Base-by-base conservation (phyloP, 257 asterid genomes). In the Ilex aquifolium region DNA sequence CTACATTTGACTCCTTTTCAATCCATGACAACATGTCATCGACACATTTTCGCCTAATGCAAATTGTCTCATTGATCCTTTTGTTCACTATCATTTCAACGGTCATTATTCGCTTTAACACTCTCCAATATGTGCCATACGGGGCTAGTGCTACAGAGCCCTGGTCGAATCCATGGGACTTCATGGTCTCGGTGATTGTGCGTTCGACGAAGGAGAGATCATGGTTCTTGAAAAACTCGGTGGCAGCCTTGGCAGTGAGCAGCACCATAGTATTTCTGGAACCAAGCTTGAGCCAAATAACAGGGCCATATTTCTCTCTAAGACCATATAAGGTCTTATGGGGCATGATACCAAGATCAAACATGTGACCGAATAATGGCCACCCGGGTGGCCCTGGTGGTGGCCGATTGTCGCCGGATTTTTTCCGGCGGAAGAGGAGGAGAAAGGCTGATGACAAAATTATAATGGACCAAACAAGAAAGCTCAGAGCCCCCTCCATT, bases 61-160 rank as follows among this genome's bases (percentile, higher is more conserved):
- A 16, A n/a, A 44, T 48, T 10, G 83, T 70, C 62, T 67, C 84
- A 16, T 62, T 64, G 42, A 83, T 75, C 60, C 81, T 64, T 30
- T 78, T 83, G 39, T 32, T 17, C 11, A 59, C 77, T 10, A 80
- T 44, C 83, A 87, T 78, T 59, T 82, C 90, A 0, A 67, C 72
- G 0, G 83, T 84, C 83, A 82, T 78, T 13, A 87, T 71, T 11
- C 87, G 80, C 69, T 79, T 78, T 64, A 73, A 69, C 65, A 63
- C 58, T 7, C 90, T 80, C 88, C 89, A 84, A 64, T 80, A 78
- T 10, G 80, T n/a, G 13, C 89, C 95, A 56, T 79, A 79, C 5
- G 91, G 91, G 44, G 95, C 63, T 6, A 86, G 64, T 2, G 88
- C 83, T 16, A 82, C 4, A 0, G 83, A 79, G 56, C 67, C 80